phyloP scores from a whole-genome alignment of 1,284 basidiomycete genomes.

The Exobasidium cylindrosporum region DNA sequence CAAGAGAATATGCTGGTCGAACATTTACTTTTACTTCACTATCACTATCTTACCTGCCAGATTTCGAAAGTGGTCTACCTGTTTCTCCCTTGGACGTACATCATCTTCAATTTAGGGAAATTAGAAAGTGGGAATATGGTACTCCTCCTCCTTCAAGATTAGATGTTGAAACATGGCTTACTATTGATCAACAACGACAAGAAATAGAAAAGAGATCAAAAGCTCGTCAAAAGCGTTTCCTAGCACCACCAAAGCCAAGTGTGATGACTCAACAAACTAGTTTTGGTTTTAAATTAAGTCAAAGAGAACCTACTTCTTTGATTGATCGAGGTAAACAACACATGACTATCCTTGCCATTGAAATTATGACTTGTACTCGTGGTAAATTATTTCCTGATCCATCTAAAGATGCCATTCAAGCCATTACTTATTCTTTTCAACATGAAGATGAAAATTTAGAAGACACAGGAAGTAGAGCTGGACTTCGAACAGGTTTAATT shows the following conservation, averaged over 20 bases:
- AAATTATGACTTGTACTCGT: conserved; percentile 73
- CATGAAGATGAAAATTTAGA: conserved; percentile 59
- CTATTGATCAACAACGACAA: neutral
- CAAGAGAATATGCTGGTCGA: conserved; percentile 77
- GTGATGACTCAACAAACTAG: conserved; percentile 72
- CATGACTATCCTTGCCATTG: conserved; percentile 78
- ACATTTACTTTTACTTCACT: conserved; percentile 66
- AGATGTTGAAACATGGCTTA: conserved; percentile 26
- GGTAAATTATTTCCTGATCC: conserved; percentile 69
- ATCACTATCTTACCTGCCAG: conserved; percentile 45
- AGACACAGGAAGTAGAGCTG: conserved; percentile 35
- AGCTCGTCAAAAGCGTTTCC: conserved; percentile 22
- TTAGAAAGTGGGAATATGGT: conserved; percentile 43
- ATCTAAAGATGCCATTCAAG: conserved; percentile 68
- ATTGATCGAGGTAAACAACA: conserved; percentile 65
- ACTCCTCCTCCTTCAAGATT: conserved; percentile 34
- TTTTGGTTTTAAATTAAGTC: conserved; percentile 58
- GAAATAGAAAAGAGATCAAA: conserved; percentile 15
- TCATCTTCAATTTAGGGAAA: conserved; percentile 59
- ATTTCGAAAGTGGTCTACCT: conserved; percentile 39
- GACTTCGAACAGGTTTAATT: conserved; percentile 37
- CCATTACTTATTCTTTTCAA: conserved; percentile 70
- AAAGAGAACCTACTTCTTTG: conserved; percentile 28
- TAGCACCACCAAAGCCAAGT: conserved; percentile 65
- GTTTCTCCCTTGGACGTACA: neutral